Evolutionary conservation across 148 eudicot species (phyloP).

Genomic region (Rhododendron kiyosumense): DNA sequence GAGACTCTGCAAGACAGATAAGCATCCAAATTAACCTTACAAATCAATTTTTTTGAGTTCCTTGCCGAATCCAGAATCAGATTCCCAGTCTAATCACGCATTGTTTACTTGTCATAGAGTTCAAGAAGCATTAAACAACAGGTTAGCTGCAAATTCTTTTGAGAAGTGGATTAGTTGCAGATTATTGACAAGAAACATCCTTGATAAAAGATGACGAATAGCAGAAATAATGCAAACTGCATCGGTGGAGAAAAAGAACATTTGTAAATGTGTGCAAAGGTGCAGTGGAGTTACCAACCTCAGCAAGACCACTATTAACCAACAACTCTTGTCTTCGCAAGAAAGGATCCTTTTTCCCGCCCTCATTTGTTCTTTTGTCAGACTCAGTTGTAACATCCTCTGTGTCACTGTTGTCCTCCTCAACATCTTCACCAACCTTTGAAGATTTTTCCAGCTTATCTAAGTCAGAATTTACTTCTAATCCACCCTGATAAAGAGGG

Average conservation of each 20-base stretch:
- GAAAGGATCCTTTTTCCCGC: constrained; percentile 84
- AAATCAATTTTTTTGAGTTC: not conserved
- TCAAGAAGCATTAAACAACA: not conserved
- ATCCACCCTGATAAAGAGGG: constrained; percentile 29
- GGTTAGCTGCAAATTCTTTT: not conserved
- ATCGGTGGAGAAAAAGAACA: not conserved
- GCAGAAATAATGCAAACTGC: not conserved
- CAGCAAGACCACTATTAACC: constrained; percentile 89
- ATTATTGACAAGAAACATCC: not conserved
- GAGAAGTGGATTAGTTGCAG: not conserved
- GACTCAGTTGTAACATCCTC: constrained; percentile 24
- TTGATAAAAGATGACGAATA: not conserved
- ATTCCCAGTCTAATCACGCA: not conserved
- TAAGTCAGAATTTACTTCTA: constrained; percentile 18
- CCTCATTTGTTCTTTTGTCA: constrained; percentile 33
- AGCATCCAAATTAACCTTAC: constrained; percentile 8
- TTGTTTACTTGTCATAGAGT: not conserved
- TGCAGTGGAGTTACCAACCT: constrained; percentile 47
- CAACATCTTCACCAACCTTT: constrained; percentile 30
- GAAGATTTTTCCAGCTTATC: constrained; percentile 25
- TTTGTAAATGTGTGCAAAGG: not conserved
- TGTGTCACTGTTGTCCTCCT: constrained; percentile 27
- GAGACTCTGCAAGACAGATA: constrained; percentile 53
- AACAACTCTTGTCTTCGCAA: constrained; percentile 78
- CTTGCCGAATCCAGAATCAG: not conserved